Evolutionary conservation across 129 eudicot species (phyloP).

Genomic region (Flaveria linearis): DNA sequence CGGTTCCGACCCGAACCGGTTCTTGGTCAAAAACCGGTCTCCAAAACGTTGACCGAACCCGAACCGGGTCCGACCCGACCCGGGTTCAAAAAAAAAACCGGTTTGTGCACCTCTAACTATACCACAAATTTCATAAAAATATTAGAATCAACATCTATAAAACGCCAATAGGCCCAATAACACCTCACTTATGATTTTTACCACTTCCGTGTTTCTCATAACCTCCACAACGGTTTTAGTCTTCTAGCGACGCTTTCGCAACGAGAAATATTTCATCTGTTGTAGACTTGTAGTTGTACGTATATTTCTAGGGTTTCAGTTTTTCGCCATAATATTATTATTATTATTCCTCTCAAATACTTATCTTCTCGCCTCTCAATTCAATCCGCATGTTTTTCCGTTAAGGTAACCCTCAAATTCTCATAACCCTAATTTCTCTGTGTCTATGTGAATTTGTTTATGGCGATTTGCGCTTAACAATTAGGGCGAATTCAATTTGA

Average conservation of each 20-base stretch:
- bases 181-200: background rate
- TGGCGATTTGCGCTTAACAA: background rate
- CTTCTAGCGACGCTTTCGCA: background rate
- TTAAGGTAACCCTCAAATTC: constrained; percentile 2
- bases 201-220: constrained; percentile 10
- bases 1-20: too few species aligned
- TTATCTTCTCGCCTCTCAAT: background rate
- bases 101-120: too few species aligned
- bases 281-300: too few species aligned
- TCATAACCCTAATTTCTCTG: background rate
- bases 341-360: too few species aligned
- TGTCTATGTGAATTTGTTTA: background rate
- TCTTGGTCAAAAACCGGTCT: too few species aligned
- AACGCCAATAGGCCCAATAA: too few species aligned
- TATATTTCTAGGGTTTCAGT: constrained; percentile 22
- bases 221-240: background rate
- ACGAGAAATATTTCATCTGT: background rate
- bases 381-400: background rate
- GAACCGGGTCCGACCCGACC: too few species aligned
- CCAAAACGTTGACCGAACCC: too few species aligned
- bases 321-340: background rate
- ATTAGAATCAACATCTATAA: too few species aligned
- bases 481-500: constrained; percentile 1
- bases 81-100: too few species aligned
- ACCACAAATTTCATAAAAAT: too few species aligned